These are phyloP conservation scores for Leccinum insigne DNA, from an alignment of 1,284 basidiomycete species.

Conservation along the genomic window DNA sequence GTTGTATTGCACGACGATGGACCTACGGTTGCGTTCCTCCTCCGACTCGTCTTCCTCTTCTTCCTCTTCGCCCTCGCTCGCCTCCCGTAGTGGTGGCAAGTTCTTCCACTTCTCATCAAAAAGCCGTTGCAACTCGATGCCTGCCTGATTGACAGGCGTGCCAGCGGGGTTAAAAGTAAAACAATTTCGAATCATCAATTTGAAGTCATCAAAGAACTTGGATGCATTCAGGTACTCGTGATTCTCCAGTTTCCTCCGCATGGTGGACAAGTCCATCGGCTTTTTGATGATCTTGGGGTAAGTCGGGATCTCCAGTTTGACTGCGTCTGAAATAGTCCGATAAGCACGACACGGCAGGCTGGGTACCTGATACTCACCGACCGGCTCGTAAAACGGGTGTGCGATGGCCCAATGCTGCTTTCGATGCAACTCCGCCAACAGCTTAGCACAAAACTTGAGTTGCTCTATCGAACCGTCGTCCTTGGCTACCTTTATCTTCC, in stretches of 20 bases:
- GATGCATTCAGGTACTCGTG: constrained; percentile 74
- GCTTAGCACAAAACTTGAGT: constrained; percentile 78
- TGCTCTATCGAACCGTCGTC: constrained; percentile 81
- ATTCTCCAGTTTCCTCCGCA: constrained; percentile 80
- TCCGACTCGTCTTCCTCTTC: constrained; percentile 50
- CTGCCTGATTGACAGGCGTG: constrained; percentile 85
- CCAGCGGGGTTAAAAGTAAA: constrained; percentile 90
- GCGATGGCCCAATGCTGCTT: constrained; percentile 79
- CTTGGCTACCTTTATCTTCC: constrained; percentile 61
- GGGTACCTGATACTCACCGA: constrained; percentile 57
- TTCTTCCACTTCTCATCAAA: constrained; percentile 93
- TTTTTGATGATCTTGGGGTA: constrained; percentile 91
- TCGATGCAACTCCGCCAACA: constrained; percentile 77
- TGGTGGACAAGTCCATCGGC: constrained; percentile 94
- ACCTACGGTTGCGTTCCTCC: constrained; percentile 58
- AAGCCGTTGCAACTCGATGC: constrained; percentile 76
- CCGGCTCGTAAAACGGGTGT: constrained; percentile 91
- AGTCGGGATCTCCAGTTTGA: constrained; percentile 79
- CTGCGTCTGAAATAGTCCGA: constrained; percentile 52
- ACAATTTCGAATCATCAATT: constrained; percentile 94
- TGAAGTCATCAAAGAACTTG: constrained; percentile 90
- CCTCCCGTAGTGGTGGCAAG: constrained; percentile 66
- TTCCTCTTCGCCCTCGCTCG: constrained; percentile 52
- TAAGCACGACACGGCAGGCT: constrained; percentile 4
- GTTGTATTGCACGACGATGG: constrained; percentile 5